These are phyloP conservation scores for Elsinoe perseae DNA, from an alignment of 2,329 filamentous ascomycete genomes.

Conservation along the genomic window DNA sequence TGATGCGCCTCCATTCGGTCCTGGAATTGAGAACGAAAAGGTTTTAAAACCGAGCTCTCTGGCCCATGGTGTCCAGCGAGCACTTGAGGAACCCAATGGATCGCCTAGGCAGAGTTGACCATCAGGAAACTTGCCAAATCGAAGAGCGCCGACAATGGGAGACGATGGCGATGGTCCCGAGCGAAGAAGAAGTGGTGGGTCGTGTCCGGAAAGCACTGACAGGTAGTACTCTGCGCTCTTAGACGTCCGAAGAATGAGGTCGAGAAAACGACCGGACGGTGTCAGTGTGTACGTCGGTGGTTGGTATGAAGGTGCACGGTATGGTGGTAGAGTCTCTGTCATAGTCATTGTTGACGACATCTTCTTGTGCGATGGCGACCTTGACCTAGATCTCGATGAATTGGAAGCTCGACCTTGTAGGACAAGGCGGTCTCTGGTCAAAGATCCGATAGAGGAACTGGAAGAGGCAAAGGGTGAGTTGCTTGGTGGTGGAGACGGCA, in stretches of 20 bases:
- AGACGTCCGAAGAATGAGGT: not conserved
- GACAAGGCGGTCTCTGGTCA: not conserved
- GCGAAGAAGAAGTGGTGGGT: conserved; percentile 5
- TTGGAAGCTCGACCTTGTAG: not conserved
- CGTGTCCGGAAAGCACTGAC: not conserved
- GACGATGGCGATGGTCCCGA: conserved; percentile 1
- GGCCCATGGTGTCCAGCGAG: conserved; percentile 9
- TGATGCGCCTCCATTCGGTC: not conserved
- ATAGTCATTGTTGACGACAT: conserved; percentile 5
- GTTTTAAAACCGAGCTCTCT: conserved; percentile 8
- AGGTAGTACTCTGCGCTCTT: conserved; percentile 4
- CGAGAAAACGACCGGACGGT: not conserved
- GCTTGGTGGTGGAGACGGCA: not conserved
- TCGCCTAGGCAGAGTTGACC: conserved; percentile 7
- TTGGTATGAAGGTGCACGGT: conserved; percentile 5
- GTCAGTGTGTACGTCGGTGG: conserved; percentile 3
- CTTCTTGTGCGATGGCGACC: not conserved
- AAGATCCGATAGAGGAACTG: not conserved
- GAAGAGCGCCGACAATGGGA: conserved; percentile 4
- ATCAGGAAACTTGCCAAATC: conserved; percentile 11
- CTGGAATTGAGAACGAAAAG: conserved; percentile 4
- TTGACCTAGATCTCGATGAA: not conserved
- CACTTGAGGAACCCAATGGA: not conserved
- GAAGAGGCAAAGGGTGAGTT: conserved; percentile 10
- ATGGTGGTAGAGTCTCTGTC: not conserved